Percentiles rank a stretch among this genome's conserved stretches.
Evolutionary conservation across 108 stramenopile genomes (phyloP).

Genomic region (Cylindrotheca fusiformis): DNA sequence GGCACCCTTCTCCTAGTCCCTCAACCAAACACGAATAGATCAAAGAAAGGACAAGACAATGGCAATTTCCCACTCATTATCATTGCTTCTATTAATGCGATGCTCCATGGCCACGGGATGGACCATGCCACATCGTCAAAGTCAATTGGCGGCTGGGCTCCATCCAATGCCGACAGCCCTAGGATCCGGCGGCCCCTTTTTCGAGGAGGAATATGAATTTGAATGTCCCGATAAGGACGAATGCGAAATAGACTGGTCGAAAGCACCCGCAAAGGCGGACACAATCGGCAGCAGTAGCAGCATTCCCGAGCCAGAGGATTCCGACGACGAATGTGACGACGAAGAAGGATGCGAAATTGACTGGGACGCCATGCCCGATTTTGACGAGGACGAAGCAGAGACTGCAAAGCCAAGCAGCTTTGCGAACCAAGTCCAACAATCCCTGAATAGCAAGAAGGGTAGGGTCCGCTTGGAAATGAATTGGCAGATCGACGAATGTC

Average conservation of each 20-base stretch:
- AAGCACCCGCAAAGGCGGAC: slow-evolving; percentile 13
- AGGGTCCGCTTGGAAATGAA: slow-evolving; percentile 24
- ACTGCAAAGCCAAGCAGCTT: neutral
- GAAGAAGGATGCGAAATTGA: slow-evolving; percentile 40
- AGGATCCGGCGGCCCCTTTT: slow-evolving; percentile 13
- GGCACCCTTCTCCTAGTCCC: no score
- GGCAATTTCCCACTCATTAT: no score
- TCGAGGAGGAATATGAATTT: slow-evolving; percentile 11
- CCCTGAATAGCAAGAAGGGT: slow-evolving; percentile 15
- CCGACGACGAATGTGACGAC: slow-evolving; percentile 13
- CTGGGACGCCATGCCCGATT: slow-evolving; percentile 31
- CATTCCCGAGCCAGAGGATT: no score
- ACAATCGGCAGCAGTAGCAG: neutral
- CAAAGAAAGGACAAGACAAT: no score
- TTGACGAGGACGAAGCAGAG: slow-evolving; percentile 9
- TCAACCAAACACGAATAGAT: no score
- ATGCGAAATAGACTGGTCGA: slow-evolving; percentile 36
- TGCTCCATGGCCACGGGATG: no score
- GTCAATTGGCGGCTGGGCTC: no score
- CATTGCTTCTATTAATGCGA: no score
- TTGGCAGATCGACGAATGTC: slow-evolving; percentile 32
- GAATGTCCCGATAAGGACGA: slow-evolving; percentile 29
- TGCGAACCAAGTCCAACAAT: neutral
- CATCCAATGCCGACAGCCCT: no score
- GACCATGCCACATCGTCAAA: no score